Percentiles rank a stretch among this genome's conserved stretches.
phyloP scores from a whole-genome alignment of 345 rosid species.

The Conringia planisiliqua region DNA sequence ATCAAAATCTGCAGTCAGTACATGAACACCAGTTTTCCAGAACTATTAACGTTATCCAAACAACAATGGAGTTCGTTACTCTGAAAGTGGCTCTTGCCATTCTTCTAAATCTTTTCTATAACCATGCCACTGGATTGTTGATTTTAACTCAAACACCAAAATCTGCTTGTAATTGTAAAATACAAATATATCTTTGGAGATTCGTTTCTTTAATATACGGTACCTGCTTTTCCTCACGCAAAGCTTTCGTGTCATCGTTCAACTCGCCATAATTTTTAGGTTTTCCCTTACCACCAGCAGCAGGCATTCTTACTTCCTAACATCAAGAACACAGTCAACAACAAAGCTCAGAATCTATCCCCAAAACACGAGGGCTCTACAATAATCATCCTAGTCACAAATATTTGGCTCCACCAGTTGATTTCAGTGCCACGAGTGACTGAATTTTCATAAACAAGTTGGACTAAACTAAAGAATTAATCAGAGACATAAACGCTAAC shows the following conservation, averaged over 20 bases:
- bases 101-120: neutral
- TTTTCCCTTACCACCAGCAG: slow-evolving; percentile 85
- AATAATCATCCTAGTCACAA: neutral
- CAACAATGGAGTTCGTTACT: neutral
- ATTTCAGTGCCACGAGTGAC: neutral
- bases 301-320: slow-evolving; percentile 99
- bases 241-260: slow-evolving; percentile 79
- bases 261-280: slow-evolving; percentile 68
- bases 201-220: neutral
- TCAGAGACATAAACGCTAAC: neutral
- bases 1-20: slow-evolving; percentile 52
- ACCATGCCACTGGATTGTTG: neutral
- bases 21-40: neutral
- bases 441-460: neutral
- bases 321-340: slow-evolving; percentile 19
- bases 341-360: neutral
- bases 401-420: neutral
- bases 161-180: neutral
- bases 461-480: neutral
- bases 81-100: neutral
- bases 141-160: neutral
- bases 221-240: slow-evolving; percentile 92
- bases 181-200: neutral
- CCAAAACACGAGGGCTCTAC: neutral
- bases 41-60: neutral